phyloP scores from a whole-genome alignment of 352 stramenopile genomes.

The Pythium plurisporium region DNA sequence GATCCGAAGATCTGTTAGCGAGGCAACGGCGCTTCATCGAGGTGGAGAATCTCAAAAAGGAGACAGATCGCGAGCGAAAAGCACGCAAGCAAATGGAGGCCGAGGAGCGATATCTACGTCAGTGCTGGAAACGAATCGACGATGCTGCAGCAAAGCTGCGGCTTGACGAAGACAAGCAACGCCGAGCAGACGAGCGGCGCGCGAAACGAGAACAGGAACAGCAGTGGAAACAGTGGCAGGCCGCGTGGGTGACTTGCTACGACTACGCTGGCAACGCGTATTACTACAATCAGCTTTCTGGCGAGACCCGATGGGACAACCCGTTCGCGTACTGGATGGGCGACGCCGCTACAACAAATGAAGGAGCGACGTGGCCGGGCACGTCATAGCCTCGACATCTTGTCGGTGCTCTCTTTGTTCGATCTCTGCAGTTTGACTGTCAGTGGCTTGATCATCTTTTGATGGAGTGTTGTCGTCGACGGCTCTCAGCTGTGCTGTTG shows the following conservation, averaged over 20 bases:
- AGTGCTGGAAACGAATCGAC: conserved; percentile 32
- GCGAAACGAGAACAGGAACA: conserved; percentile 30
- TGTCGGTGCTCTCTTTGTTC: too few relatives aligned
- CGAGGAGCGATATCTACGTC: conserved; percentile 35
- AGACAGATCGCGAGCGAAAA: conserved; percentile 33
- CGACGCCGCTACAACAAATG: conserved; percentile 6
- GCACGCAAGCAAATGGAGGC: conserved; percentile 40
- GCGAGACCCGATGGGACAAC: conserved; percentile 51
- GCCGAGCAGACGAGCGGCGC: conserved; percentile 29
- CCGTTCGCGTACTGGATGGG: conserved; percentile 6
- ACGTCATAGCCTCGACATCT: conserved; percentile 10
- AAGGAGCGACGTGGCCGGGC: conserved; percentile 16
- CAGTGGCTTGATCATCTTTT: background rate
- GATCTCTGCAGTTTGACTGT: too few relatives aligned
- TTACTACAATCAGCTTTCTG: conserved; percentile 58
- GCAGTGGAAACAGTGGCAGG: conserved; percentile 26
- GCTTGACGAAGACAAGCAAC: conserved; percentile 29
- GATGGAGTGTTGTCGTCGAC: background rate
- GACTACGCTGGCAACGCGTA: conserved; percentile 49
- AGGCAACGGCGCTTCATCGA: conserved; percentile 40
- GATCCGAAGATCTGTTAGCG: conserved; percentile 41
- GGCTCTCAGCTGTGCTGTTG: background rate
- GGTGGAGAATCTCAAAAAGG: conserved; percentile 25
- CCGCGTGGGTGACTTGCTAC: conserved; percentile 44
- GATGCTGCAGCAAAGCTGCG: conserved; percentile 22